Evolutionary conservation across 345 rosid species (phyloP).

Genomic region (Firmiana major): DNA sequence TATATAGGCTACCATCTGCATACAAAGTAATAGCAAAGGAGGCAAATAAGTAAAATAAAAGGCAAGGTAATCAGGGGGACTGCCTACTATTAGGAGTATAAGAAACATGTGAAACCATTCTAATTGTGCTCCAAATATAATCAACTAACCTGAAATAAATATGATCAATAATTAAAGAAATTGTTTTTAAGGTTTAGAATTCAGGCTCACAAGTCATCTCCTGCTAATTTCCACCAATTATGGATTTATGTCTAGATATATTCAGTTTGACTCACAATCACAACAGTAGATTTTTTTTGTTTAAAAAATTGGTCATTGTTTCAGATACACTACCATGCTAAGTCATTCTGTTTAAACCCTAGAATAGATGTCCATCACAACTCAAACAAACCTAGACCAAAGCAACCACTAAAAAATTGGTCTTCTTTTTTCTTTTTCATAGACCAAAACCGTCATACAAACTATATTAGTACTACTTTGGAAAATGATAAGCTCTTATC

Average conservation of each 20-base stretch:
- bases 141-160: not conserved
- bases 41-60: not conserved
- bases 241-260: not conserved
- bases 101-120: not conserved
- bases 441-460: not conserved
- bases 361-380: not conserved
- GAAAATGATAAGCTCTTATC: not conserved
- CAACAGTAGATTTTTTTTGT: not conserved
- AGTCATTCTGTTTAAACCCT: not conserved
- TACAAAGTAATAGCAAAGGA: not conserved
- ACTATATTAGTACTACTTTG: not conserved
- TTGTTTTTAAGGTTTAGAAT: not conserved
- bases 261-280: not conserved
- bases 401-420: not conserved
- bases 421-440: not conserved
- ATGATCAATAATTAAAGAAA: not conserved
- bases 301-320: not conserved
- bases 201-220: not conserved
- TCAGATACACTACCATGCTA: not conserved
- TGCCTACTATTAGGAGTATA: not conserved
- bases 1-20: conserved; percentile 74
- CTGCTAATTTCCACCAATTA: not conserved
- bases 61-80: not conserved
- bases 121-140: not conserved
- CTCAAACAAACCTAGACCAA: not conserved